A percentile compares a stretch with the other conserved stretches of the same genome.
Conservation (phyloP, 768 basidiomycete genomes). For the Trametes gibbosa region DNA sequence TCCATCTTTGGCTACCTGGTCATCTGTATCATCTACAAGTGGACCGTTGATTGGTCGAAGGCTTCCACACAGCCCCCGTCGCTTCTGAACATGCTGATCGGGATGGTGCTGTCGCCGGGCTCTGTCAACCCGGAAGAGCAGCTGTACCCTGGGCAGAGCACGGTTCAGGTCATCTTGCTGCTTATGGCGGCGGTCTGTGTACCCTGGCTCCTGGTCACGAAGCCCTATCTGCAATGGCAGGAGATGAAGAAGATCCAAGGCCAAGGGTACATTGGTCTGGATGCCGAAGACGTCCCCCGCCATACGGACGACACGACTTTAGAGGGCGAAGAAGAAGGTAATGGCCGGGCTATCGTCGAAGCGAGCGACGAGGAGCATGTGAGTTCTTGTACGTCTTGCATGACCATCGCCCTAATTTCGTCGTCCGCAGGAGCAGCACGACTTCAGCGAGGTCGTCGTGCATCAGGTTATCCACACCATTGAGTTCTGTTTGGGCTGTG, state of each 20-base stretch:
- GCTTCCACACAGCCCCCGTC: constrained; percentile 75
- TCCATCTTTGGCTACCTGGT: constrained; percentile 98
- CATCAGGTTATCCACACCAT: constrained; percentile 99
- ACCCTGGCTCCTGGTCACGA: constrained; percentile 89
- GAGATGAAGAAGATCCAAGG: constrained; percentile 82
- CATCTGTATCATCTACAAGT: constrained; percentile 94
- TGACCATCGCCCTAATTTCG: constrained; percentile 8
- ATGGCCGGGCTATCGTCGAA: constrained; percentile 71
- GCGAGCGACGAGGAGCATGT: constrained; percentile 75
- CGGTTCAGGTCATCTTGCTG: constrained; percentile 77
- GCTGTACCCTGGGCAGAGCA: constrained; percentile 85
- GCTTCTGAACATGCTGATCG: constrained; percentile 92
- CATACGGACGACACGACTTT: constrained; percentile 59
- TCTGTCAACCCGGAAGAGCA: constrained; percentile 62
- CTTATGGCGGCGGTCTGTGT: constrained; percentile 83
- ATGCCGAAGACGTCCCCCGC: constrained; percentile 51
- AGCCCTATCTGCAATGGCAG: constrained; percentile 90
- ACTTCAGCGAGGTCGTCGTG: constrained; percentile 92
- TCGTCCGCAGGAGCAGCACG: constrained; percentile 67
- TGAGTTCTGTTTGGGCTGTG: constrained; percentile 98
- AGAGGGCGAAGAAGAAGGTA: constrained; percentile 80
- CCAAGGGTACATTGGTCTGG: constrained; percentile 79
- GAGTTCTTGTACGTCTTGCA: constrained; percentile 33
- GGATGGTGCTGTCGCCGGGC: constrained; percentile 94
- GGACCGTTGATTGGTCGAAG: constrained; percentile 88